These are phyloP conservation scores for Aschersonia sp. DNA, from an alignment of 2,329 filamentous ascomycete genomes.

Conservation along the genomic window DNA sequence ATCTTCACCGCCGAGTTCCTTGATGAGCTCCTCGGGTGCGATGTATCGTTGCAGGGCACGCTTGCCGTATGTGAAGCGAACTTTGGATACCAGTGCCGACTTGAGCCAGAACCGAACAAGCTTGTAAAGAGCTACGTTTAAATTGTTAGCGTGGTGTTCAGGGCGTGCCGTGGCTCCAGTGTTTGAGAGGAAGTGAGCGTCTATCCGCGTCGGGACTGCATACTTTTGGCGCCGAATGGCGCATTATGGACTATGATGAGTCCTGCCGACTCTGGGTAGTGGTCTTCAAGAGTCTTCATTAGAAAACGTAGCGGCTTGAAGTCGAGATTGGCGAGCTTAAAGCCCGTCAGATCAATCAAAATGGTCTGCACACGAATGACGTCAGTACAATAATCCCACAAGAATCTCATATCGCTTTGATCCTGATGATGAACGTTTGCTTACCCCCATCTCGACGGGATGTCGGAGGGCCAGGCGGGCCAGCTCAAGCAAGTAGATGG, in stretches of 20 bases:
- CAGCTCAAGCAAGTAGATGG: conserved; percentile 79
- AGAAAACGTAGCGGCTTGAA: conserved; percentile 89
- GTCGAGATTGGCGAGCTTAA: conserved; percentile 85
- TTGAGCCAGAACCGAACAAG: conserved; percentile 86
- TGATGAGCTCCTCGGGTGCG: conserved; percentile 48
- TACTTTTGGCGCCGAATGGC: conserved; percentile 80
- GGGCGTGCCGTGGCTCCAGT: no score
- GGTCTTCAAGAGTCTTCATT: conserved; percentile 91
- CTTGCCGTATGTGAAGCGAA: conserved; percentile 68
- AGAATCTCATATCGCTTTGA: not conserved
- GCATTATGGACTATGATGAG: conserved; percentile 79
- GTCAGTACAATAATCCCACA: conserved; percentile 9
- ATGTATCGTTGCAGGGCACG: conserved; percentile 65
- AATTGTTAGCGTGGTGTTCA: no score
- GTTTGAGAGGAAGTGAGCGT: no score
- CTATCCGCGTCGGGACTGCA: conserved; percentile 5
- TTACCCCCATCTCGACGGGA: conserved; percentile 72
- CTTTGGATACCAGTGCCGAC: conserved; percentile 75
- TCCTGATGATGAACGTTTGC: not conserved
- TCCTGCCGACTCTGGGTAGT: conserved; percentile 80
- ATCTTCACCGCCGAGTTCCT: conserved; percentile 68
- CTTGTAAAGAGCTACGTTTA: conserved; percentile 59
- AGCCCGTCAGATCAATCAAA: conserved; percentile 60
- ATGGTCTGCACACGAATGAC: conserved; percentile 27
- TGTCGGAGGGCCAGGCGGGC: conserved; percentile 61